phyloP scores from a whole-genome alignment of 2,329 filamentous ascomycete species.

The Geosmithia morbida region DNA sequence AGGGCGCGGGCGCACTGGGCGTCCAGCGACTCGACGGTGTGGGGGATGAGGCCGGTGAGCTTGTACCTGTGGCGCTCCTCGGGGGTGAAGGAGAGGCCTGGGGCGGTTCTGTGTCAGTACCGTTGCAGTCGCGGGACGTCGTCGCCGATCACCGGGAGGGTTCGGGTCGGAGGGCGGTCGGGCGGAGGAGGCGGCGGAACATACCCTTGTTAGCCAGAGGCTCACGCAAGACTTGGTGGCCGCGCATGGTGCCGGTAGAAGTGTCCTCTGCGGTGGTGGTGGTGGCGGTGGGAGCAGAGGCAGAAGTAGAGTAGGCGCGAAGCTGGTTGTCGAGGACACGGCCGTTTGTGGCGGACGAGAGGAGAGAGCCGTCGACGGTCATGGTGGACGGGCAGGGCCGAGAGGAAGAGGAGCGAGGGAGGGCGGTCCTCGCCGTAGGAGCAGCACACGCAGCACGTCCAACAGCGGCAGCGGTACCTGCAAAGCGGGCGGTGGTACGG shows the following conservation, averaged over 20 bases:
- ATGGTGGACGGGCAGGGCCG: slow-evolving; percentile 4
- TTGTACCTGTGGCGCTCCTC: slow-evolving; percentile 50
- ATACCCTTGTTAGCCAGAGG: slow-evolving; percentile 53
- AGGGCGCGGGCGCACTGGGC: slow-evolving; percentile 53
- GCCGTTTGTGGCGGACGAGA: slow-evolving; percentile 26
- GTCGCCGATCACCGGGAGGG: too few relatives aligned
- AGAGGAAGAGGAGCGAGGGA: slow-evolving; percentile 7
- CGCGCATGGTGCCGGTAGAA: slow-evolving; percentile 28
- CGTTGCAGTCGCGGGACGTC: too few relatives aligned
- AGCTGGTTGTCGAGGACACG: too few relatives aligned
- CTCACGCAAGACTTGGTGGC: slow-evolving; percentile 47
- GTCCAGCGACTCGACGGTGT: slow-evolving; percentile 45
- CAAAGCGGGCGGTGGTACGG: too few relatives aligned
- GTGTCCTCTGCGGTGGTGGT: slow-evolving; percentile 9
- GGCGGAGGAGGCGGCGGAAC: too few relatives aligned
- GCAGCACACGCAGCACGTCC: too few relatives aligned
- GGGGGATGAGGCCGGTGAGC: slow-evolving; percentile 50
- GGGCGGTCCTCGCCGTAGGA: too few relatives aligned
- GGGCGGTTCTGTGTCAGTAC: too few relatives aligned
- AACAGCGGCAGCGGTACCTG: too few relatives aligned
- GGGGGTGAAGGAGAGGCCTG: slow-evolving; percentile 49
- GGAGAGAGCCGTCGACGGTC: background rate
- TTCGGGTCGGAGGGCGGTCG: too few relatives aligned
- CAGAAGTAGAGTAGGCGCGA: slow-evolving; percentile 5
- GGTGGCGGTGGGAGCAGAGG: slow-evolving; percentile 21